Percentiles rank a stretch among this genome's conserved stretches.
phyloP scores from a whole-genome alignment of 306 rosid species.

The Dryas octopetala region DNA sequence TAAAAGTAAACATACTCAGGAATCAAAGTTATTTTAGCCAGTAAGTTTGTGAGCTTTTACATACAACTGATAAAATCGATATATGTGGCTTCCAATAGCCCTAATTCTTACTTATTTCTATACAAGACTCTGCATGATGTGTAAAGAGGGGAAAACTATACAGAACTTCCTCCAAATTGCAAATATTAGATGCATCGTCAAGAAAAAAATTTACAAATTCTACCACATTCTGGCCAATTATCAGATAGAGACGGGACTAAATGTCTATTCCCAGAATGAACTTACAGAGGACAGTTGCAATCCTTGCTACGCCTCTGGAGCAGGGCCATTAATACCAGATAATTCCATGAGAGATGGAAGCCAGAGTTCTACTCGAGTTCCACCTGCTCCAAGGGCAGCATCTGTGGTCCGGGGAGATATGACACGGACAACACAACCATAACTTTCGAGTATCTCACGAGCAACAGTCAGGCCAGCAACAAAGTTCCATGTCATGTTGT shows the following conservation, averaged over 20 bases:
- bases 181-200: slow-evolving; percentile 3
- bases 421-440: slow-evolving; percentile 87
- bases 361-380: slow-evolving; percentile 94
- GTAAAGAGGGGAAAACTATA: not conserved
- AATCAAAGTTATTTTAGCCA: not conserved
- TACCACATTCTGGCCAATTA: slow-evolving; percentile 1
- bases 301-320: slow-evolving; percentile 40
- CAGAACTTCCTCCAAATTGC: slow-evolving; percentile 9
- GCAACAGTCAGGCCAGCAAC: slow-evolving; percentile 92
- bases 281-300: not conserved
- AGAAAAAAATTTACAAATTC: not conserved
- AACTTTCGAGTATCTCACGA: slow-evolving; percentile 89
- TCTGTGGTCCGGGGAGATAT: slow-evolving; percentile 73
- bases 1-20: not conserved
- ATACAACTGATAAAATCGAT: not conserved
- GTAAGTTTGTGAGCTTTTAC: not conserved
- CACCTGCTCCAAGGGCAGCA: slow-evolving; percentile 90
- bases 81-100: not conserved
- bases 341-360: slow-evolving; percentile 55
- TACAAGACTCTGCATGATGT: slow-evolving; percentile 5
- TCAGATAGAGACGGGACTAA: not conserved
- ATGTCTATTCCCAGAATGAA: not conserved
- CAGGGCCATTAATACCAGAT: slow-evolving; percentile 44
- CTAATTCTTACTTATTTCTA: not conserved
- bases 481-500: slow-evolving; percentile 96